These are phyloP conservation scores for Micractinium sp. DNA, from an alignment of 139 green algal species.

Conservation along the genomic window DNA sequence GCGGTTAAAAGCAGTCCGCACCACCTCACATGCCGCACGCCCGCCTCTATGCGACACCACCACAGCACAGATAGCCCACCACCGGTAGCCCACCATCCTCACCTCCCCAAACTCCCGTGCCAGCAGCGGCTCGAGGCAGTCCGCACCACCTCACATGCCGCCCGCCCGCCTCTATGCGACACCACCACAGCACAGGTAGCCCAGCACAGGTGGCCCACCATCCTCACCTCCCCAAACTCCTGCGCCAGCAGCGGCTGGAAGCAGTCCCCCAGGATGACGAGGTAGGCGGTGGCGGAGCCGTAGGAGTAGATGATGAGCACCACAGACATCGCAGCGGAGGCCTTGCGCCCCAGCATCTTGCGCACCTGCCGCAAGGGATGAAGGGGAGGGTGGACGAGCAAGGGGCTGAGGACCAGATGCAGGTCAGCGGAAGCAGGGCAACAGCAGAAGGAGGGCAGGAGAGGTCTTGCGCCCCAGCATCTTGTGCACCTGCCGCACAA, in stretches of 20 bases:
- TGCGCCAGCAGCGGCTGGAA: slow-evolving; percentile 56
- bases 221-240: slow-evolving; percentile 9
- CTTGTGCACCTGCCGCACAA: slow-evolving; percentile 45
- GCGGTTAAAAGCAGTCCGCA: no score
- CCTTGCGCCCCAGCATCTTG: slow-evolving; percentile 64
- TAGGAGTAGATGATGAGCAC: slow-evolving; percentile 72
- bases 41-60: no score
- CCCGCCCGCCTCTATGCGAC: no score
- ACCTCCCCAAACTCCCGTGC: no score
- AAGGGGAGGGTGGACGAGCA: neutral
- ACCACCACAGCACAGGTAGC: no score
- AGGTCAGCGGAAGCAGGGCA: neutral
- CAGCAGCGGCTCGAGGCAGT: slow-evolving; percentile 67
- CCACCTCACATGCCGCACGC: no score
- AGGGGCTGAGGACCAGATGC: neutral
- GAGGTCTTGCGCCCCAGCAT: slow-evolving; percentile 66
- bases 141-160: no score
- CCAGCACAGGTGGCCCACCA: no score
- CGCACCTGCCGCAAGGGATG: slow-evolving; percentile 43
- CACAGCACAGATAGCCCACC: neutral
- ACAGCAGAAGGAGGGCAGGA: no score
- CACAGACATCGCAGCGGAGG: slow-evolving; percentile 49
- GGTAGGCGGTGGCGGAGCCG: slow-evolving; percentile 65
- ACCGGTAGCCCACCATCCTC: no score
- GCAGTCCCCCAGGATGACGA: slow-evolving; percentile 79